These are phyloP conservation scores for Dioscorea dumetorum DNA, from an alignment of 106 monocot genomes.

Conservation along the genomic window DNA sequence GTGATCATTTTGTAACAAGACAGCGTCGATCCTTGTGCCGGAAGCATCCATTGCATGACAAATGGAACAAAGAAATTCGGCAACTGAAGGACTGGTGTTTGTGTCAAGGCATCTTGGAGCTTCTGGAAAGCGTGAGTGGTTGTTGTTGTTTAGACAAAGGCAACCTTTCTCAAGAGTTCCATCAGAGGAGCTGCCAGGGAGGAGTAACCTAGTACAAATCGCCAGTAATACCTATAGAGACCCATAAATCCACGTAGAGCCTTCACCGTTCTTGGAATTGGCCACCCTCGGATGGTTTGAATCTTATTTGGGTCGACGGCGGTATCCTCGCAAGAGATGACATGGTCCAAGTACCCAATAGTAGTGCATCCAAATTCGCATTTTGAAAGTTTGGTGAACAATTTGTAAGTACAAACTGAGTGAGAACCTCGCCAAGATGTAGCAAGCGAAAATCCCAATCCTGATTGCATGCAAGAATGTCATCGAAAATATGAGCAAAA, in stretches of 20 bases:
- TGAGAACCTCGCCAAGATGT: too few species aligned
- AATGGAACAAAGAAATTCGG: too few species aligned
- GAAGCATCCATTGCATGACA: too few species aligned
- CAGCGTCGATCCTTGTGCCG: too few species aligned
- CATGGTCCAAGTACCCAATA: too few species aligned
- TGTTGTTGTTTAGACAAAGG: background rate
- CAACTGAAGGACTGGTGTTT: too few species aligned
- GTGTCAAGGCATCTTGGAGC: background rate
- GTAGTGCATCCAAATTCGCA: too few species aligned
- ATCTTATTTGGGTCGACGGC: too few species aligned
- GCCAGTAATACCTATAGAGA: background rate
- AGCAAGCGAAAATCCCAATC: background rate
- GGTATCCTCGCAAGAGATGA: too few species aligned
- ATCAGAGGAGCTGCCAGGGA: background rate
- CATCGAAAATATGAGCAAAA: background rate
- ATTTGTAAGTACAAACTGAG: too few species aligned
- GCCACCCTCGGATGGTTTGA: too few species aligned
- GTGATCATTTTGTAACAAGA: too few species aligned
- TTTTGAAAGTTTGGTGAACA: background rate
- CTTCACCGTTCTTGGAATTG: background rate
- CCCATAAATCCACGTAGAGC: background rate
- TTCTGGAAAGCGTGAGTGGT: background rate
- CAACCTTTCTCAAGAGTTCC: background rate
- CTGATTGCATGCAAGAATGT: background rate
- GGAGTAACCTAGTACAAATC: background rate